Base-by-base conservation (phyloP, 1,284 basidiomycete genomes). In the Ganoderma sinense region DNA sequence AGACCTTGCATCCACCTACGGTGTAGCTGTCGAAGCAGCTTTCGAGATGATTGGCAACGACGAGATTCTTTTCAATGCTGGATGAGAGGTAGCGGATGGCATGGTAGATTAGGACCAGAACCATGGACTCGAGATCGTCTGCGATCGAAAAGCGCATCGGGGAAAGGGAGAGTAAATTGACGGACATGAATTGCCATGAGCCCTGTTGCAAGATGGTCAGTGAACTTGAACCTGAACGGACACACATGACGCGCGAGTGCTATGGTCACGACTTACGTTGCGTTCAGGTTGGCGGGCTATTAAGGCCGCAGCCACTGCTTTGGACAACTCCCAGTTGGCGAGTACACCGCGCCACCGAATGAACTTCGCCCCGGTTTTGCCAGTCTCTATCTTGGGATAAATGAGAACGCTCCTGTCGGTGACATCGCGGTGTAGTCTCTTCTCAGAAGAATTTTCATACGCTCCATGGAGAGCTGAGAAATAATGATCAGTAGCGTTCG, bases 71-170 rank as follows among this genome's bases (percentile, higher is more conserved):
- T 36, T 36, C 36, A 10, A 36, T 36, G 59, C 6, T 16, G 31
- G 36, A 36, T 10, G 11, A 7, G 31, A 69, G 61, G 53, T 69
- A 69, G 1, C 61, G 61, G 29, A 62, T 20, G 31, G 61, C 62
- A 4, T 62, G 41, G 53, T 67, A 67, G 53, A 67, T 39, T 7
- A 62, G 33, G 10, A 67, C 53, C 18, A 63, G 33, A 18, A 67
- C n/a, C 39, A 67, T 51, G 0, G 66, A 56, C 66, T 67, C 66
- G 26, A 67, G 40, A n/a, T 67, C 66, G 33, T 67, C 66, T 36
- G 41, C 31, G 31, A 51, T 36, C 10, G 55, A 39, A 14, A 58
- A 26, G n/a, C 10, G 29, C 18, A 31, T 55, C 2, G 43, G n/a
- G 18, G 16, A 0, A 18, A 8, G 16, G 8, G 61, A 29, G 29